These are phyloP conservation scores for Porogramme epimiltina DNA, from an alignment of 1,284 basidiomycete genomes.

Conservation along the genomic window DNA sequence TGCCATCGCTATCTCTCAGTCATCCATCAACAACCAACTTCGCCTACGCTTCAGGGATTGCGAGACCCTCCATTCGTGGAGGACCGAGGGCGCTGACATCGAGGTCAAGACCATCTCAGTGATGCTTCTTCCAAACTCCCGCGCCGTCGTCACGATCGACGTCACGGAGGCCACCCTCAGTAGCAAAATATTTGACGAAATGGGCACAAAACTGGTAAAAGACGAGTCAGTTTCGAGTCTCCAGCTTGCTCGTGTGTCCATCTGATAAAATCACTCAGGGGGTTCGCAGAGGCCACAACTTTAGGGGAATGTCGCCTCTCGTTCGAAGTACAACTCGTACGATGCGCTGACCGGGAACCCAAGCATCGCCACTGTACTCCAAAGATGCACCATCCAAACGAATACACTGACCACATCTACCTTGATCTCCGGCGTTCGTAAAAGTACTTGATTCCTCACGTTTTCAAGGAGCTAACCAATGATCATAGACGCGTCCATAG, in stretches of 20 bases:
- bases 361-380: constrained; percentile 7
- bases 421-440: constrained; percentile 27
- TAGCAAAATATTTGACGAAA: neutral
- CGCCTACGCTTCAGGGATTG: constrained; percentile 16
- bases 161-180: constrained; percentile 6
- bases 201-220: neutral
- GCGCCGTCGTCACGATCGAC: constrained; percentile 29
- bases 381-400: constrained; percentile 13
- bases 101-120: constrained; percentile 27
- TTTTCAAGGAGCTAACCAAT: neutral
- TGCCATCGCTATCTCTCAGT: constrained; percentile 34
- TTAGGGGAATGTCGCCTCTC: constrained; percentile 26
- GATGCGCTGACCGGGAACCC: constrained; percentile 12
- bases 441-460: neutral
- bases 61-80: constrained; percentile 5
- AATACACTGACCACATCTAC: constrained; percentile 21
- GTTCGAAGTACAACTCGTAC: constrained; percentile 26
- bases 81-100: constrained; percentile 10
- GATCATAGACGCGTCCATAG: constrained; percentile 21
- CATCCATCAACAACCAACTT: constrained; percentile 31
- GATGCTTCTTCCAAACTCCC: constrained; percentile 9
- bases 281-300: too few relatives aligned
- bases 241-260: too few relatives aligned
- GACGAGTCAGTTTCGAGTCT: neutral
- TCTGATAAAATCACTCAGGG: too few relatives aligned